Conservation (phyloP, 768 basidiomycete genomes). For the Pulveroboletus sp. region DNA sequence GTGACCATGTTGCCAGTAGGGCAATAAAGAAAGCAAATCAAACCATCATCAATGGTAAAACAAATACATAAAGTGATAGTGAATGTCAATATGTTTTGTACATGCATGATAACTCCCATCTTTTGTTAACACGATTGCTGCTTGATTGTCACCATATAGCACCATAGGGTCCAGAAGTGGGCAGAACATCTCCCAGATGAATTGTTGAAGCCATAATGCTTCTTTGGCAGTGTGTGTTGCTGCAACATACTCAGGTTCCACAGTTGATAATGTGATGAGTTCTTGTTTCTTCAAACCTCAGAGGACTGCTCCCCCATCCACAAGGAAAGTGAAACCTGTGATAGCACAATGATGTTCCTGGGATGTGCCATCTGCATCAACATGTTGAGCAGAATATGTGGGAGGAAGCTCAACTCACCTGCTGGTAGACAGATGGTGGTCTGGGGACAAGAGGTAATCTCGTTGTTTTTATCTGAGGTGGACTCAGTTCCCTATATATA, state of each 20-base stretch:
- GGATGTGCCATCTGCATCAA: background rate
- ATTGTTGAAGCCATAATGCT: background rate
- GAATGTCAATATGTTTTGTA: conserved; percentile 1
- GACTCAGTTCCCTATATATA: too few relatives aligned
- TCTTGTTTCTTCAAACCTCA: background rate
- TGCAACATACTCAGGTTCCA: background rate
- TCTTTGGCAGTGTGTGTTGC: background rate
- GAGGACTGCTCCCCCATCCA: background rate
- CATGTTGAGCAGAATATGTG: too few relatives aligned
- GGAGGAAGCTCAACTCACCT: too few relatives aligned
- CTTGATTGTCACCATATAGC: background rate
- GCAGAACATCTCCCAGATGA: background rate
- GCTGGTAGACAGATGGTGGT: too few relatives aligned
- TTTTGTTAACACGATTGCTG: background rate
- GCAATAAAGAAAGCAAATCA: background rate
- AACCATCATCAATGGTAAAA: background rate
- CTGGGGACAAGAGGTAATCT: too few relatives aligned
- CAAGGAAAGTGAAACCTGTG: background rate
- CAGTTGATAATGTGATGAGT: background rate
- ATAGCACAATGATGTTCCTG: background rate
- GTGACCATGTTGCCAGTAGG: background rate
- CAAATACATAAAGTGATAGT: conserved; percentile 4
- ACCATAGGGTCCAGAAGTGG: background rate
- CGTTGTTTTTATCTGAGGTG: too few relatives aligned
- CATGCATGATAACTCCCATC: background rate